Percentiles rank a stretch among this genome's conserved stretches.
phyloP scores from a whole-genome alignment of 108 stramenopile species.

The Fragilaria radians region DNA sequence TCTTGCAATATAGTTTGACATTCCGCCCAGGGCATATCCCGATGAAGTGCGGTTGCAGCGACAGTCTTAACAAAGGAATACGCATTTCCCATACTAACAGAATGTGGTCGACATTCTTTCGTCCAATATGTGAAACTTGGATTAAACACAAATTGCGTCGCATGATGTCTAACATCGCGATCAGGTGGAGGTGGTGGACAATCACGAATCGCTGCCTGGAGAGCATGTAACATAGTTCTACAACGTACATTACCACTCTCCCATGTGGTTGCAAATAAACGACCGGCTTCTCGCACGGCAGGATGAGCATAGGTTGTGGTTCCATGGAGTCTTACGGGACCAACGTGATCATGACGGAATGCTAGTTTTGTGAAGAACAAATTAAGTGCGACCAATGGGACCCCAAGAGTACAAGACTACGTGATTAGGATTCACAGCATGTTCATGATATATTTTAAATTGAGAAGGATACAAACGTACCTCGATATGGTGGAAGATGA shows the following conservation, averaged over 20 bases:
- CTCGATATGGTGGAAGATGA: constrained; percentile 76
- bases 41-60: constrained; percentile 72
- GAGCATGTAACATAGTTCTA: constrained; percentile 86
- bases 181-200: constrained; percentile 42
- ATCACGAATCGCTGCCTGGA: constrained; percentile 56
- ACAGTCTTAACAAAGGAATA: constrained; percentile 83
- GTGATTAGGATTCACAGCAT: no score
- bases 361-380: no score
- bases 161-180: constrained; percentile 56
- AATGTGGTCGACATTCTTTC: constrained; percentile 84
- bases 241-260: constrained; percentile 88
- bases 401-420: no score
- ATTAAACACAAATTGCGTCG: constrained; percentile 81
- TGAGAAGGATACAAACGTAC: constrained; percentile 21
- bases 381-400: no score
- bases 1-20: constrained; percentile 68
- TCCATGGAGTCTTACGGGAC: no score
- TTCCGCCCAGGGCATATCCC: constrained; percentile 73
- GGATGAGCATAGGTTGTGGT: constrained; percentile 88
- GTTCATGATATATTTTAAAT: no score
- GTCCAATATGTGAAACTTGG: constrained; percentile 88
- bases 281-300: constrained; percentile 74
- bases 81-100: constrained; percentile 95
- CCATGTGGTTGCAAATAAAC: constrained; percentile 69
- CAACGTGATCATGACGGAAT: no score